phyloP scores from a whole-genome alignment of 2,329 filamentous ascomycete species.

The Dactylellina haptotyla region DNA sequence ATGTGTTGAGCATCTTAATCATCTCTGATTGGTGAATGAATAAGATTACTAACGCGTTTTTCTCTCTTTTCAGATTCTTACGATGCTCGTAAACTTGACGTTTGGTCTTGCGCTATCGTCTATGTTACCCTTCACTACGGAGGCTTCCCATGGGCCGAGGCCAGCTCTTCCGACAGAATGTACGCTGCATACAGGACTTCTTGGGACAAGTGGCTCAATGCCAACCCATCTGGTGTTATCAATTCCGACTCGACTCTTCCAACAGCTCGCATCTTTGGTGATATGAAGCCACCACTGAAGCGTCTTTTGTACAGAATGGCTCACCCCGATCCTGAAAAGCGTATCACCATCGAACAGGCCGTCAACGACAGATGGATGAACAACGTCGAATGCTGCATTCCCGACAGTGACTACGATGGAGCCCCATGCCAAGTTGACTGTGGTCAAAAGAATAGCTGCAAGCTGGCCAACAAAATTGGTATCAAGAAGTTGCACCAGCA shows the following conservation, averaged over 20 bases:
- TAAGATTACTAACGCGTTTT: slow-evolving; percentile 36
- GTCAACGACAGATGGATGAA: slow-evolving; percentile 77
- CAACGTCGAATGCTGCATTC: slow-evolving; percentile 80
- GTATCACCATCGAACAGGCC: slow-evolving; percentile 75
- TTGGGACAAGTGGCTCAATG: slow-evolving; percentile 55
- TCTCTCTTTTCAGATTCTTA: slow-evolving; percentile 65
- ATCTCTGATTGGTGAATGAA: slow-evolving; percentile 3
- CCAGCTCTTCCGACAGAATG: slow-evolving; percentile 55
- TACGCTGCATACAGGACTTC: slow-evolving; percentile 67
- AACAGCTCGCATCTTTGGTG: slow-evolving; percentile 71
- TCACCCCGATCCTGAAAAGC: slow-evolving; percentile 77
- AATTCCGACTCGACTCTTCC: slow-evolving; percentile 71
- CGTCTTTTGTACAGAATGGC: slow-evolving; percentile 82
- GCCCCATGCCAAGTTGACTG: slow-evolving; percentile 55
- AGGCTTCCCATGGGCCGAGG: slow-evolving; percentile 73
- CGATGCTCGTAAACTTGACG: slow-evolving; percentile 82
- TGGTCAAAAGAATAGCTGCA: slow-evolving; percentile 55
- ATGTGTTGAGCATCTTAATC: slow-evolving; percentile 61
- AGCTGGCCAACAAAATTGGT: slow-evolving; percentile 56
- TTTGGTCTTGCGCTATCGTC: slow-evolving; percentile 86
- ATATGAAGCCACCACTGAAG: slow-evolving; percentile 75
- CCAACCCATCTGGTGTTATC: slow-evolving; percentile 61
- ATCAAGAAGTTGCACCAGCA: slow-evolving; percentile 58
- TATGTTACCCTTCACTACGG: slow-evolving; percentile 80
- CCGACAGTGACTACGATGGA: slow-evolving; percentile 74